Evolutionary conservation across 2,329 filamentous ascomycete species (phyloP), one percentile per base, ranked within the genome.

Genomic region (Trichoderma simmonsii): DNA sequence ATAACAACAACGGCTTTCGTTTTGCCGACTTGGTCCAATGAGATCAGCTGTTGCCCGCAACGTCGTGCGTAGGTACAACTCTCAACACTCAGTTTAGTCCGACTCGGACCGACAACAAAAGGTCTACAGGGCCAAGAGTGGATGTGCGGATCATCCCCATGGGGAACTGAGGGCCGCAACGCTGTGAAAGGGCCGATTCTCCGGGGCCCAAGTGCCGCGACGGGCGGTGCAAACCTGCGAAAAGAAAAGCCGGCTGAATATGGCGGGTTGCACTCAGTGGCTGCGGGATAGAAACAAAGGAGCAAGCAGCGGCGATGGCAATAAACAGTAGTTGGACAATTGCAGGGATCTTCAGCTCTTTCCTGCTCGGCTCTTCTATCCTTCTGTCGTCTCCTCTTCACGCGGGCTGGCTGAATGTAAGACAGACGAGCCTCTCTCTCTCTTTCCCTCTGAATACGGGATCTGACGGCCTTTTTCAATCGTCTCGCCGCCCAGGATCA

Each of bases 141-240:
- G 68, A 59, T 34, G 34, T 56, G 68, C 60, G 68, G 68, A 71
- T 64, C 68, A 14, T 64, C 60, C 68, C 68, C 68, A 67, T 69
- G 64, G 59, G 70, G 63, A 61, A 64, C 66, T 63, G 68, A 71
- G 51, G 68, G 60, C 68, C 68, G 60, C 30, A 64, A 54, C 32
- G 24, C 48, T 57, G 36, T 56, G 69, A 73, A 73, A 73, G 71
- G 71, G 71, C 71, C 71, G 71, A 73, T 73, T 73, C 71, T 73
- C 68, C 61, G 71, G 61, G 61, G 24, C 43, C 39, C 61, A 66
- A 71, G 56, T 67, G 71, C 71, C 68, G 71, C 63, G 56, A 14
- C 28, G 51, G 48, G 54, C 63, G 39, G 56, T 61, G 36, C 56
- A 54, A 21, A 24, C 36, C 32, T 68, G 70, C 1, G 21, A 65